Evolutionary conservation across 139 green algal species (phyloP).

Genomic region (Micromonas commoda): DNA sequence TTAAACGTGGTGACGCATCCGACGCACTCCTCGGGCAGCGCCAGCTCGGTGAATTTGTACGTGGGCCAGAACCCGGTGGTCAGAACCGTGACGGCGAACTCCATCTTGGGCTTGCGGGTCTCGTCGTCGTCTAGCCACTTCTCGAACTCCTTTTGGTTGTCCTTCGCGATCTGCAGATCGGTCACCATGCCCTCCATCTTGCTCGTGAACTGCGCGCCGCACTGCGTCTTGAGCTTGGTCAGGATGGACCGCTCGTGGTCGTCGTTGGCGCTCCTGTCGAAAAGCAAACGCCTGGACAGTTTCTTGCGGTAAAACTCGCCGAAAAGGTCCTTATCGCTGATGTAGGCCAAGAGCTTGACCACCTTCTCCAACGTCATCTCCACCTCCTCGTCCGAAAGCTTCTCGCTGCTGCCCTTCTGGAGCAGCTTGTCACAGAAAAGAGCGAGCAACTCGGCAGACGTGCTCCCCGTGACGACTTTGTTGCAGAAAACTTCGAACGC

Average conservation of each 20-base stretch:
- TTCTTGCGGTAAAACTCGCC: conserved; percentile 87
- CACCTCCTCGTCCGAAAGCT: conserved; percentile 88
- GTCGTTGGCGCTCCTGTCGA: conserved; percentile 74
- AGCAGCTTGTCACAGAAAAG: conserved; percentile 95
- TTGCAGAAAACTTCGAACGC: conserved; percentile 98
- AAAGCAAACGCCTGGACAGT: conserved; percentile 61
- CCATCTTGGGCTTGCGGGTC: conserved; percentile 44
- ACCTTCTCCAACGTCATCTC: conserved; percentile 95
- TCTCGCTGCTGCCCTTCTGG: conserved; percentile 85
- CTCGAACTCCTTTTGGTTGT: conserved; percentile 68
- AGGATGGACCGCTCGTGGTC: conserved; percentile 93
- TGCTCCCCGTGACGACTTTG: conserved; percentile 77
- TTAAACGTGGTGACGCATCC: conserved; percentile 75
- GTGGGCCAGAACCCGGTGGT: conserved; percentile 82
- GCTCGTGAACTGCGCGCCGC: conserved; percentile 86
- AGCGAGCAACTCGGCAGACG: conserved; percentile 92
- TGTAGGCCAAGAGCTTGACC: conserved; percentile 94
- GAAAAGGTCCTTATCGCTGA: conserved; percentile 89
- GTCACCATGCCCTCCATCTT: conserved; percentile 98
- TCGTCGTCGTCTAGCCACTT: conserved; percentile 55
- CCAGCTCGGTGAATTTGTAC: conserved; percentile 80
- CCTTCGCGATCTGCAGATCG: conserved; percentile 78
- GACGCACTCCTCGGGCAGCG: conserved; percentile 83
- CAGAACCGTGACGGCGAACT: conserved; percentile 86
- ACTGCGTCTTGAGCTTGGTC: conserved; percentile 96